These are phyloP conservation scores for Macrolepiota albuminosa DNA, from an alignment of 768 basidiomycete species.

Conservation along the genomic window DNA sequence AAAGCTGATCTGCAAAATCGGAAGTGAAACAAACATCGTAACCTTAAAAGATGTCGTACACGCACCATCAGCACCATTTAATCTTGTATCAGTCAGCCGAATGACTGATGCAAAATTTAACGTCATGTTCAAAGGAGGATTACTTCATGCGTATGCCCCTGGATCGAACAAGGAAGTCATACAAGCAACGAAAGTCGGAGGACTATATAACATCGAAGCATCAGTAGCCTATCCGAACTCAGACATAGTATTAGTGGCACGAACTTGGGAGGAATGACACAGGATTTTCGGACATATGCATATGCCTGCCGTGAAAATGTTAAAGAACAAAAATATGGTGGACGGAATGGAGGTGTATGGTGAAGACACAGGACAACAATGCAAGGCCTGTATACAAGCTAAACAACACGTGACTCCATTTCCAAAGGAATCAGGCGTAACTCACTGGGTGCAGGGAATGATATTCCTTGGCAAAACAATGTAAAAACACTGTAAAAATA, in stretches of 20 bases:
- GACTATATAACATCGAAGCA: slow-evolving; percentile 18
- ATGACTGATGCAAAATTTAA: background rate
- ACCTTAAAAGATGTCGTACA: slow-evolving; percentile 1
- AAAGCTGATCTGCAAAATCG: slow-evolving; percentile 1
- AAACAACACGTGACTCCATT: background rate
- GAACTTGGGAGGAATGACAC: slow-evolving; percentile 26
- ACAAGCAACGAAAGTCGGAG: background rate
- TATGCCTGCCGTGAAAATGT: slow-evolving; percentile 14
- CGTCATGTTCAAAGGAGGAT: background rate
- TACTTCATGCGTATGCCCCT: background rate
- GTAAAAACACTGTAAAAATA: no score
- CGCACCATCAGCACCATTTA: background rate
- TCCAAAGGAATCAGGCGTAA: background rate
- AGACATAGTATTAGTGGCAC: slow-evolving; percentile 8
- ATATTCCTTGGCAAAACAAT: no score
- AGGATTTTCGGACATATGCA: slow-evolving; percentile 21
- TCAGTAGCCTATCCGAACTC: background rate
- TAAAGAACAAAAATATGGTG: slow-evolving; percentile 16
- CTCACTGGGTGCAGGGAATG: no score
- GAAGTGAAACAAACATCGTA: background rate
- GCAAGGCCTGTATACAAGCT: background rate
- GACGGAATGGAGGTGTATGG: slow-evolving; percentile 17
- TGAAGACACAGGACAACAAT: background rate
- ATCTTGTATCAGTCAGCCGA: background rate
- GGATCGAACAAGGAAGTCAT: background rate